phyloP scores from a whole-genome alignment of 495 filamentous ascomycete genomes.

The Articulospora tetracladia region DNA sequence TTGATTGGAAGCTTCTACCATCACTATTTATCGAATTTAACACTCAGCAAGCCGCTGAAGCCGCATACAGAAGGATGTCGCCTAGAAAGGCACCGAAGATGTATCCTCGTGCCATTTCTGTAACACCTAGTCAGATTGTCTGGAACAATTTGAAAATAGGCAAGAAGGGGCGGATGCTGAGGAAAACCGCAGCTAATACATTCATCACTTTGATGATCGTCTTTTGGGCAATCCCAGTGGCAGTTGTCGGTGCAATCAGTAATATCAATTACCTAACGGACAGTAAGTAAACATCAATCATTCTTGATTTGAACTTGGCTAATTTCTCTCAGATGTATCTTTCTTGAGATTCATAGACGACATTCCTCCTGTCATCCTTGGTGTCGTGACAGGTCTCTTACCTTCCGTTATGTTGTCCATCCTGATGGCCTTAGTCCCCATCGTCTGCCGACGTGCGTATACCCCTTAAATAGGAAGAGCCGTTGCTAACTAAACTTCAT shows the following conservation, averaged over 20 bases:
- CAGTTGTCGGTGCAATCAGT: slow-evolving; percentile 82
- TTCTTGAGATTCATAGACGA: slow-evolving; percentile 60
- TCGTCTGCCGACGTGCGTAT: slow-evolving; percentile 57
- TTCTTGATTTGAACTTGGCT: slow-evolving; percentile 20
- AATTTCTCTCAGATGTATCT: slow-evolving; percentile 15
- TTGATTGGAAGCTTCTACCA: slow-evolving; percentile 61
- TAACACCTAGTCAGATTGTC: slow-evolving; percentile 79
- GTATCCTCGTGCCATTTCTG: slow-evolving; percentile 78
- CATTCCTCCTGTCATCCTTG: slow-evolving; percentile 67
- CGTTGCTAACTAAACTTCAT: too few relatives aligned
- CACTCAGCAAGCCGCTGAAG: slow-evolving; percentile 74
- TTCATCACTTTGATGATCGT: slow-evolving; percentile 80
- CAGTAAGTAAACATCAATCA: slow-evolving; percentile 29
- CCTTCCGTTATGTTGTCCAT: slow-evolving; percentile 75
- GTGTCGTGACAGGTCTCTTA: slow-evolving; percentile 81
- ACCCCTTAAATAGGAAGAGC: slow-evolving; percentile 23
- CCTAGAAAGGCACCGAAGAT: slow-evolving; percentile 86
- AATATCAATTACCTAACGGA: slow-evolving; percentile 70
- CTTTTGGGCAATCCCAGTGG: slow-evolving; percentile 95
- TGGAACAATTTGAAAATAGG: slow-evolving; percentile 84
- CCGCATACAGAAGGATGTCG: slow-evolving; percentile 76
- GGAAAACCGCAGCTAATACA: slow-evolving; percentile 60
- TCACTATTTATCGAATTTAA: slow-evolving; percentile 89
- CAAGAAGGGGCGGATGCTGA: slow-evolving; percentile 77
- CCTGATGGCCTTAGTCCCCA: slow-evolving; percentile 85